Evolutionary conservation across 345 rosid species (phyloP).

Genomic region (Citrus inodora): DNA sequence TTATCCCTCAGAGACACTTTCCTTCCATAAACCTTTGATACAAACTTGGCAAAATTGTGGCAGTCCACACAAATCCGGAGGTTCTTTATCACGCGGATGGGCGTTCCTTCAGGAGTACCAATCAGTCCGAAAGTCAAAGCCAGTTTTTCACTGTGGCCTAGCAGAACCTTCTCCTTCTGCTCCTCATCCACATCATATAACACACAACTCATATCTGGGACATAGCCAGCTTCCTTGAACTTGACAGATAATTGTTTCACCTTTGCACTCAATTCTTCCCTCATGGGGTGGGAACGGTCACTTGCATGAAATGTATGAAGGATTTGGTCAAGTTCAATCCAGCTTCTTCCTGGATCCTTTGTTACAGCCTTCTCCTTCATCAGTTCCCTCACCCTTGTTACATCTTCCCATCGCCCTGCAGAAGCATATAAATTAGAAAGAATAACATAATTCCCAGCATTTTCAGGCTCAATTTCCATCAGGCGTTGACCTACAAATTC

Average conservation of each 20-base stretch:
- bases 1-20: constrained; percentile 70
- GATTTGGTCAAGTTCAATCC: constrained; percentile 71
- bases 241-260: constrained; percentile 46
- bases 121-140: constrained; percentile 79
- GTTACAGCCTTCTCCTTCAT: constrained; percentile 68
- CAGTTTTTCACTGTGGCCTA: constrained; percentile 85
- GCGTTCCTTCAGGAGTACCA: constrained; percentile 38
- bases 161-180: constrained; percentile 83
- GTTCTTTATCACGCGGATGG: constrained; percentile 73
- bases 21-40: constrained; percentile 53
- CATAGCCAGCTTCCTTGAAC: constrained; percentile 80
- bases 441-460: constrained; percentile 77
- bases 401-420: constrained; percentile 85
- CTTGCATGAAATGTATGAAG: constrained; percentile 74
- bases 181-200: constrained; percentile 83
- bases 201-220: constrained; percentile 75
- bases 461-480: constrained; percentile 75
- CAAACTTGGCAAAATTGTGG: constrained; percentile 81
- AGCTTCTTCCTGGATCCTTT: constrained; percentile 89
- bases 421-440: constrained; percentile 86
- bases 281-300: constrained; percentile 79
- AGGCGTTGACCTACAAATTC: constrained; percentile 53
- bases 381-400: constrained; percentile 50
- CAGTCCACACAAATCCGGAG: constrained; percentile 84
- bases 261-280: constrained; percentile 53